Evolutionary conservation across 192 early-diverging fungal genomes (phyloP).

Genomic region (Coemansia sp.): DNA sequence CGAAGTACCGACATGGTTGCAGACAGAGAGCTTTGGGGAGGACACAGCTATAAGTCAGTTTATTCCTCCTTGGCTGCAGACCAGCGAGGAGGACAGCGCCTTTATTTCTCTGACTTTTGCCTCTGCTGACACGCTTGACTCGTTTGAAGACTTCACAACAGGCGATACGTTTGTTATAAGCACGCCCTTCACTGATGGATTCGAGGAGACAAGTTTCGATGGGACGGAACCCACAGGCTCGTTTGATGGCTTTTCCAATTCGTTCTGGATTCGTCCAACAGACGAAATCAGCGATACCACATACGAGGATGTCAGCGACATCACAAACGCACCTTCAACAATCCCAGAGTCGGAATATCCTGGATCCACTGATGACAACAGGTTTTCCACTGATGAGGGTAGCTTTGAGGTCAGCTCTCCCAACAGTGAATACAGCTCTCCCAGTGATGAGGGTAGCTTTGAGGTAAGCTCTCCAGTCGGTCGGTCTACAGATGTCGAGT

Average conservation of each 20-base stretch:
- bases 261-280: too few relatives aligned
- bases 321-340: too few relatives aligned
- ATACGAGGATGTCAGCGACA: too few relatives aligned
- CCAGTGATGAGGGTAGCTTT: too few relatives aligned
- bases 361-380: too few relatives aligned
- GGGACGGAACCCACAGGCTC: background rate
- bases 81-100: background rate
- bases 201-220: background rate
- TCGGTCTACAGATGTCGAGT: too few relatives aligned
- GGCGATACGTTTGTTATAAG: background rate
- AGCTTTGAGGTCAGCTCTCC: too few relatives aligned
- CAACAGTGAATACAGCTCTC: too few relatives aligned
- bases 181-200: background rate
- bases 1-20: background rate
- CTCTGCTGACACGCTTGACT: background rate
- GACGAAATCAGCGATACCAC: too few relatives aligned
- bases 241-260: background rate
- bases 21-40: background rate
- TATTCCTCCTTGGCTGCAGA: background rate
- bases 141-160: background rate
- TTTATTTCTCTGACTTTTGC: background rate
- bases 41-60: background rate
- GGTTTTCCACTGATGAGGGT: too few relatives aligned
- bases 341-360: too few relatives aligned
- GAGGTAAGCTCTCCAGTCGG: too few relatives aligned